Percentiles rank a stretch among this genome's conserved stretches.
Conservation (phyloP, 805 yeast species). For the Wickerhamiella siamensis region DNA sequence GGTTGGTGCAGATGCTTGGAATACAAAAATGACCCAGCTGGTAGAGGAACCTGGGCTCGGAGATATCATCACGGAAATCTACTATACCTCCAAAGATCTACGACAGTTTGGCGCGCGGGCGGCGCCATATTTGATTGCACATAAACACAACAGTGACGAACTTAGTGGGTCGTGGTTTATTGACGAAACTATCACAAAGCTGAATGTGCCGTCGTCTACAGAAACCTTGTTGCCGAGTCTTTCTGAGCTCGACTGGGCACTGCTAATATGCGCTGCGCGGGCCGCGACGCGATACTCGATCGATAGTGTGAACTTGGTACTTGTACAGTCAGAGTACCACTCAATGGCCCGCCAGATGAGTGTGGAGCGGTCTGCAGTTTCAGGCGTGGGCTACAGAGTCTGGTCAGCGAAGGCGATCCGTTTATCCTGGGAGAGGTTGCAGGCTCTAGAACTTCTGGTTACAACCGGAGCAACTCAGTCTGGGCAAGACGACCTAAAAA, state of each 20-base stretch:
- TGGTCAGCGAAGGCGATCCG: constrained; percentile 51
- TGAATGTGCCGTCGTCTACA: constrained; percentile 9
- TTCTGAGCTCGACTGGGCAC: constrained; percentile 56
- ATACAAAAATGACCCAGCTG: constrained; percentile 11
- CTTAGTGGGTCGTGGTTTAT: constrained; percentile 22
- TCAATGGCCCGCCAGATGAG: constrained; percentile 36
- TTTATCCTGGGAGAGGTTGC: constrained; percentile 62
- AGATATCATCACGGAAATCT: constrained; percentile 32
- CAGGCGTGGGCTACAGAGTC: constrained; percentile 33
- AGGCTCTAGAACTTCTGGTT: constrained; percentile 37
- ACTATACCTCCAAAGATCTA: constrained; percentile 44
- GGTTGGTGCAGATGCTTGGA: constrained; percentile 13
- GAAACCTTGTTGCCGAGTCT: constrained; percentile 24
- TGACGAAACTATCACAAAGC: constrained; percentile 21
- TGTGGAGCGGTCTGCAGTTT: constrained; percentile 27
- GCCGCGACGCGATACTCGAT: constrained; percentile 44
- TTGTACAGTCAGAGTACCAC: constrained; percentile 65
- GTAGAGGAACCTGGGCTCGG: constrained; percentile 19
- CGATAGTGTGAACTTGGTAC: constrained; percentile 55
- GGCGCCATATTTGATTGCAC: constrained; percentile 21
- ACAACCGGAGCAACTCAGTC: constrained; percentile 31
- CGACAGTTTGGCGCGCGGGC: constrained; percentile 26
- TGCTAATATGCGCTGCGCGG: constrained; percentile 65
- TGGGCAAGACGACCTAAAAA: constrained; percentile 27
- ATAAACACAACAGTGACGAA: constrained; percentile 1